A percentile compares a stretch with the other conserved stretches of the same genome.
Conservation (phyloP, 306 rosid genomes). For the Pyrus betulifolia region DNA sequence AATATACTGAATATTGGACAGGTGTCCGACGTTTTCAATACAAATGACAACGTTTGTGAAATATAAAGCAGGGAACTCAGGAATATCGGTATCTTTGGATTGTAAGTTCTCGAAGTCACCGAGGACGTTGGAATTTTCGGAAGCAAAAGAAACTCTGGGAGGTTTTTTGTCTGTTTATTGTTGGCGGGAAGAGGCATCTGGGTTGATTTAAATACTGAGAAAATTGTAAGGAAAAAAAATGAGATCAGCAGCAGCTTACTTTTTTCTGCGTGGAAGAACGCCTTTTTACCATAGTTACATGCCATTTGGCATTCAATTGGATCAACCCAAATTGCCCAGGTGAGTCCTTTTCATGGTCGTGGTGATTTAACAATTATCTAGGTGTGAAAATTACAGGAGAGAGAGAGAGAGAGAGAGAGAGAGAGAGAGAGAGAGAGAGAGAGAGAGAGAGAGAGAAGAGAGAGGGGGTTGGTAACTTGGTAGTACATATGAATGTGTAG, state of each 20-base stretch:
- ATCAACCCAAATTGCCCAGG: slow-evolving; percentile 21
- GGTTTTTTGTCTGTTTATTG: slow-evolving; percentile 26
- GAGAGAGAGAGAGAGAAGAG: too few species aligned
- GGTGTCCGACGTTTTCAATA: not conserved
- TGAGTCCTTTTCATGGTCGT: slow-evolving; percentile 10
- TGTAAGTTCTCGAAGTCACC: slow-evolving; percentile 23
- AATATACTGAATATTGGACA: not conserved
- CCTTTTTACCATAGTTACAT: not conserved
- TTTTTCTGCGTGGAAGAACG: slow-evolving; percentile 8
- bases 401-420: too few species aligned
- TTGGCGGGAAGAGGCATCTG: slow-evolving; percentile 12
- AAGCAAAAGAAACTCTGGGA: not conserved
- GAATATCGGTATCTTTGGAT: slow-evolving; percentile 27
- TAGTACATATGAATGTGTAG: not conserved
- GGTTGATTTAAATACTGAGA: slow-evolving; percentile 13
- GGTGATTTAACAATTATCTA: not conserved
- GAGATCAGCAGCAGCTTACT: slow-evolving; percentile 26
- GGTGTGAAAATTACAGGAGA: not conserved
- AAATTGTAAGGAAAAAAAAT: not conserved
- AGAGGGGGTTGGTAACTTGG: not conserved
- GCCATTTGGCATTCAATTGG: slow-evolving; percentile 26
- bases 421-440: too few species aligned
- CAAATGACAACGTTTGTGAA: not conserved
- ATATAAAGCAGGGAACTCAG: not conserved
- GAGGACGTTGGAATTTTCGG: not conserved